A percentile compares a stretch with the other conserved stretches of the same genome.
These are phyloP conservation scores for Epichloe glyceriae DNA, from an alignment of 2,329 filamentous ascomycete genomes.

Conservation along the genomic window DNA sequence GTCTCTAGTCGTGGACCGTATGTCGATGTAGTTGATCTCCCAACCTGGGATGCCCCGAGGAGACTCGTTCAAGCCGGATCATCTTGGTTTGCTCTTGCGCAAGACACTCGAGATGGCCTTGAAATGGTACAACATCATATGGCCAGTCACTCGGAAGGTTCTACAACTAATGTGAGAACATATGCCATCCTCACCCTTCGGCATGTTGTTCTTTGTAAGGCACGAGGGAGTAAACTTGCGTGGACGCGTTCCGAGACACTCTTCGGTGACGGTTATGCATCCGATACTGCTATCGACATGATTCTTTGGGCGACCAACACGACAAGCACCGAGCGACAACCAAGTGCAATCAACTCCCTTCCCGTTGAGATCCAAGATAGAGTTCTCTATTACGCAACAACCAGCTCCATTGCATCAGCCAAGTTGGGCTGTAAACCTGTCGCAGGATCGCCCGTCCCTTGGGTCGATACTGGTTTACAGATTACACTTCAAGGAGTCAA, in stretches of 20 bases:
- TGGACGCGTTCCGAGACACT: conserved; percentile 7
- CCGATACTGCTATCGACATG: conserved; percentile 9
- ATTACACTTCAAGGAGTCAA: conserved; percentile 7
- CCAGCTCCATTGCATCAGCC: conserved; percentile 5
- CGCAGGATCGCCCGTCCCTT: conserved; percentile 6
- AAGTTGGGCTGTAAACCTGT: conserved; percentile 8
- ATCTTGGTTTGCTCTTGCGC: conserved; percentile 10
- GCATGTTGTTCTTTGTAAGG: conserved; percentile 8
- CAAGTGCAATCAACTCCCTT: conserved; percentile 6
- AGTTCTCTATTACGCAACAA: conserved; percentile 6
- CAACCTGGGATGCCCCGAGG: conserved; percentile 9
- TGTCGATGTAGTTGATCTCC: conserved; percentile 7
- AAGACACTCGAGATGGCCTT: conserved; percentile 6
- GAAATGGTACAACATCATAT: conserved; percentile 9
- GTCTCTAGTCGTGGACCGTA: conserved; percentile 7
- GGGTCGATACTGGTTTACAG: conserved; percentile 7
- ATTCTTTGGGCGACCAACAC: conserved; percentile 9
- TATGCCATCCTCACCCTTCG: conserved; percentile 10
- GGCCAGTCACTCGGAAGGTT: background rate
- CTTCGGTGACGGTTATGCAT: conserved; percentile 2
- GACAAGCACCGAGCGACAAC: background rate
- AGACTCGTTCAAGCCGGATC: conserved; percentile 5
- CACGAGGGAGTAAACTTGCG: background rate
- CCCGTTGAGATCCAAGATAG: conserved; percentile 10
- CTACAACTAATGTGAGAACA: background rate